These are phyloP conservation scores for Botrytis porri DNA, from an alignment of 2,329 filamentous ascomycete genomes.

Conservation along the genomic window DNA sequence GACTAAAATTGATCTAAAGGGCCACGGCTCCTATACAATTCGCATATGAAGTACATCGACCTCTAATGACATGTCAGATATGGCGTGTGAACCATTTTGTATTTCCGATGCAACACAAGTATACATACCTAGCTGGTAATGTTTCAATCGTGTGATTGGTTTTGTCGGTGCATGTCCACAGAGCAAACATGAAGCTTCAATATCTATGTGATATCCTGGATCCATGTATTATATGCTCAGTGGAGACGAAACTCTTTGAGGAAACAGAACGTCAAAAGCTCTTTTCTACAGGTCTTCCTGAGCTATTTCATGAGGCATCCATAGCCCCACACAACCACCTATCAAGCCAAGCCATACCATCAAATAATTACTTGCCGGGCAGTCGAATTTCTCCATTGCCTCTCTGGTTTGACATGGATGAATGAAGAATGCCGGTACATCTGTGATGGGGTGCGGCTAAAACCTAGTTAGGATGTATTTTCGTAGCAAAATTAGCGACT, in stretches of 20 bases:
- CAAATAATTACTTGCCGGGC: slow-evolving; percentile 67
- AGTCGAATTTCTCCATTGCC: slow-evolving; percentile 65
- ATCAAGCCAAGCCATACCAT: slow-evolving; percentile 87
- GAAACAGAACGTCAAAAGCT: neutral
- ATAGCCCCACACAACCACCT: slow-evolving; percentile 74
- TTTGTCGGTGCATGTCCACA: neutral
- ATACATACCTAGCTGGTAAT: neutral
- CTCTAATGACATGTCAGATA: slow-evolving; percentile 15
- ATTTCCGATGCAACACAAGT: neutral
- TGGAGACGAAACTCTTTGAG: neutral
- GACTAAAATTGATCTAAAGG: slow-evolving; percentile 4
- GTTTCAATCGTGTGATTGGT: neutral
- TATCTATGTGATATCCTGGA: neutral
- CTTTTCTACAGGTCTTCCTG: neutral
- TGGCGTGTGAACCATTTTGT: slow-evolving; percentile 18
- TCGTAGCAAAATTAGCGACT: slow-evolving; percentile 41
- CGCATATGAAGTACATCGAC: slow-evolving; percentile 5
- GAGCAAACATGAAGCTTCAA: neutral
- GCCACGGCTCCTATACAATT: slow-evolving; percentile 11
- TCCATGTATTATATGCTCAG: neutral
- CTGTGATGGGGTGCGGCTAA: slow-evolving; percentile 68
- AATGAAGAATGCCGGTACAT: slow-evolving; percentile 79
- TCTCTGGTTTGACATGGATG: slow-evolving; percentile 89
- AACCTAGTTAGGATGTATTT: slow-evolving; percentile 15
- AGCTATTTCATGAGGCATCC: slow-evolving; percentile 68